Conservation (phyloP, 1,284 basidiomycete genomes). For the Phlebopus sp. region DNA sequence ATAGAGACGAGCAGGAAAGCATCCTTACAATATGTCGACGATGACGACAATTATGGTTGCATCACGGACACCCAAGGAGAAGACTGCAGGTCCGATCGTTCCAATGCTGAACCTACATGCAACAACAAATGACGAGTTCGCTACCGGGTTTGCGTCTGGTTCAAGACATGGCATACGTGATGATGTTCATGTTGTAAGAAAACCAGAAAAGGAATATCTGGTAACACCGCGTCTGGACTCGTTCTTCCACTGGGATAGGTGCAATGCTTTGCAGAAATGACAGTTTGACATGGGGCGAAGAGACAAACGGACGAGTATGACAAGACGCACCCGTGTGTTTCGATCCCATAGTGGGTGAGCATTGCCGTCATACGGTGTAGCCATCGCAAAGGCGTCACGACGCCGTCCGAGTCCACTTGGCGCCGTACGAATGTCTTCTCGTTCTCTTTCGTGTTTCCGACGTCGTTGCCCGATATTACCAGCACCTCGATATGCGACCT, state of each 20-base stretch:
- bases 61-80: conserved; percentile 51
- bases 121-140: not conserved
- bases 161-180: conserved; percentile 38
- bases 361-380: conserved; percentile 19
- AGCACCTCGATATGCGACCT: not conserved
- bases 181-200: conserved; percentile 58
- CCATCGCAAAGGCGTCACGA: conserved; percentile 9
- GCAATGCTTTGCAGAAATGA: conserved; percentile 40
- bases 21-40: conserved; percentile 53
- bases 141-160: too few relatives aligned
- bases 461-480: not conserved
- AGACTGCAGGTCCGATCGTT: conserved; percentile 58
- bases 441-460: conserved; percentile 6
- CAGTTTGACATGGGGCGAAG: not conserved
- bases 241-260: conserved; percentile 44
- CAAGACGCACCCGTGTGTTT: conserved; percentile 38
- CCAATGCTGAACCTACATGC: conserved; percentile 54
- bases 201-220: conserved; percentile 71
- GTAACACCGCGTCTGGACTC: conserved; percentile 52
- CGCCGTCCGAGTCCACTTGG: not conserved
- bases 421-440: not conserved
- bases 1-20: not conserved
- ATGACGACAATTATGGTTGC: conserved; percentile 51
- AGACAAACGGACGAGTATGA: too few relatives aligned
- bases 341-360: conserved; percentile 28